Conservation (phyloP, 2,329 filamentous ascomycete genomes). For the Ophiocordyceps camponoti-saundersi region DNA sequence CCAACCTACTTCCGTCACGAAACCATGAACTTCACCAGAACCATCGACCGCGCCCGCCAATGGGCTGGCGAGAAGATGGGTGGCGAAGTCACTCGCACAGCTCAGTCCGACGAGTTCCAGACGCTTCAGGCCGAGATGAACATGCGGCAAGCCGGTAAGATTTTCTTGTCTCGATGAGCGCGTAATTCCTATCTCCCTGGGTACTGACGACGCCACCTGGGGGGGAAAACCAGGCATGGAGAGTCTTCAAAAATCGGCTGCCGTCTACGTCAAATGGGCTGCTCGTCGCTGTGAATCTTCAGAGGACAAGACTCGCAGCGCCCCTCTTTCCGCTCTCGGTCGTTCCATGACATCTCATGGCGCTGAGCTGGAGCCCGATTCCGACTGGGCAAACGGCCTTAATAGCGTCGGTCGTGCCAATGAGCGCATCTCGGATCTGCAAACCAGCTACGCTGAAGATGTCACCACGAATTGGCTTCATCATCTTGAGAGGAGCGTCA, state of each 20-base stretch:
- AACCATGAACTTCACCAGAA: constrained; percentile 51
- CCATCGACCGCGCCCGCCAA: constrained; percentile 90
- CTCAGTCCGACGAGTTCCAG: constrained; percentile 81
- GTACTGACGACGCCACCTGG: not conserved
- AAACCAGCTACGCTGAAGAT: constrained; percentile 66
- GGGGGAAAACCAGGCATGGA: constrained; percentile 53
- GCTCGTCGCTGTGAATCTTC: constrained; percentile 63
- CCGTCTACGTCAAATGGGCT: constrained; percentile 71
- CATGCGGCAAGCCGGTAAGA: constrained; percentile 68
- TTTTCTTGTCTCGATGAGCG: not conserved
- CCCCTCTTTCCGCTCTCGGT: constrained; percentile 65
- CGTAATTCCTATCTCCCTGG: not conserved
- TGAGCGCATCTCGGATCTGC: constrained; percentile 69
- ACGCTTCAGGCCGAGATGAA: constrained; percentile 79
- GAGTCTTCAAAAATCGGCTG: constrained; percentile 73
- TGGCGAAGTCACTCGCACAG: constrained; percentile 74
- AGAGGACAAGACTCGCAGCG: constrained; percentile 75
- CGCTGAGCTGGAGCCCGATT: constrained; percentile 82
- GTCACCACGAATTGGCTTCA: constrained; percentile 78
- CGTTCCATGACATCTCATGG: constrained; percentile 76
- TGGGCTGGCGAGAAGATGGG: constrained; percentile 98
- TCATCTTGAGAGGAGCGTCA: constrained; percentile 72
- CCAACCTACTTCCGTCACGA: not conserved
- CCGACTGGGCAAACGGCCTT: constrained; percentile 79
- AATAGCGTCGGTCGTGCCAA: constrained; percentile 68